Percentiles rank a stretch among this genome's conserved stretches.
phyloP scores from a whole-genome alignment of 2,329 filamentous ascomycete species.

The Lachnellula occidentalis region DNA sequence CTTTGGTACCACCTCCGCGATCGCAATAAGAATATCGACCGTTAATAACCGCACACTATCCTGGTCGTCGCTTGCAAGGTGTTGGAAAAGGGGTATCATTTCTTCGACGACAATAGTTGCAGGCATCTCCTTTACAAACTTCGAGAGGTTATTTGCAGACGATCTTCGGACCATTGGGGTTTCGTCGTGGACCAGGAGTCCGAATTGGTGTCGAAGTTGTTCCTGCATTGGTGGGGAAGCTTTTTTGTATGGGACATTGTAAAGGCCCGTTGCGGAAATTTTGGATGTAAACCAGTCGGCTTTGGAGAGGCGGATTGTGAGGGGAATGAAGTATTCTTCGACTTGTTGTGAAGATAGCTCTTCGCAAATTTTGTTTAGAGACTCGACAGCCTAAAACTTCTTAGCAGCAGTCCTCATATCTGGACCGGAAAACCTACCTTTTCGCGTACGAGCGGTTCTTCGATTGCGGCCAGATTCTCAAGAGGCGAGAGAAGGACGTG shows the following conservation, averaged over 20 bases:
- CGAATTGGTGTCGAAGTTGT: constrained; percentile 85
- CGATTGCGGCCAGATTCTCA: constrained; percentile 96
- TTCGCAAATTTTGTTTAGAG: constrained; percentile 97
- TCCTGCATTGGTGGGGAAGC: constrained; percentile 84
- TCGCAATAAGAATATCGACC: constrained; percentile 91
- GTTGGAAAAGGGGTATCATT: constrained; percentile 98
- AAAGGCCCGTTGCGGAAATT: constrained; percentile 94
- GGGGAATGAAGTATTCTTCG: constrained; percentile 94
- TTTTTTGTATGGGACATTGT: constrained; percentile 88
- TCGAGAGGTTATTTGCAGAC: constrained; percentile 91
- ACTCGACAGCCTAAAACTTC: constrained; percentile 77
- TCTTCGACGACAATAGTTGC: constrained; percentile 89
- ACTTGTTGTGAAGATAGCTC: constrained; percentile 87
- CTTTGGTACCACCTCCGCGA: constrained; percentile 95
- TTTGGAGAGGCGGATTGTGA: constrained; percentile 93
- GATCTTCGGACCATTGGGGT: constrained; percentile 98
- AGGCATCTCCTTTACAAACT: constrained; percentile 97
- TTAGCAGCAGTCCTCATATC: constrained; percentile 11
- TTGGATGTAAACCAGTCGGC: constrained; percentile 99
- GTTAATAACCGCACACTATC: constrained; percentile 95
- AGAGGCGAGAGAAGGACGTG: constrained; percentile 95
- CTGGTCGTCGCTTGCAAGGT: constrained; percentile 92
- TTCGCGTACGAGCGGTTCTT: constrained; percentile 94
- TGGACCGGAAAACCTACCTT: constrained; percentile 58
- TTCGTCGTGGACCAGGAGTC: constrained; percentile 91